These are phyloP conservation scores for Citrus reticulata DNA, from an alignment of 345 rosid genomes.

Conservation along the genomic window DNA sequence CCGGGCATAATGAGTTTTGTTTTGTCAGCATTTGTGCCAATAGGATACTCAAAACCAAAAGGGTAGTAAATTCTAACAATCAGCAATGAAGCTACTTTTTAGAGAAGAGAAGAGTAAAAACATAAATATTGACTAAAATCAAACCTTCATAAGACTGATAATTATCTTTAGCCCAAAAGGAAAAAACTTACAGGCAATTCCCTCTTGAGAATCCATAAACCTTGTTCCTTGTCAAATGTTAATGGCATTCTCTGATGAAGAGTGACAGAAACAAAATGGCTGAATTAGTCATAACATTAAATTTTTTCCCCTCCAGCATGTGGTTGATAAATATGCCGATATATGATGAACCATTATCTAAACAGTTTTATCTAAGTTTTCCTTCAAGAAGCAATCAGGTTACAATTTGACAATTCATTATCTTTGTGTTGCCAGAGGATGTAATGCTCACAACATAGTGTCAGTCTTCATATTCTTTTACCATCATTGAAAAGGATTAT, in stretches of 20 bases:
- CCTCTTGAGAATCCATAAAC: conserved; percentile 63
- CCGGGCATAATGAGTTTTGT: not conserved
- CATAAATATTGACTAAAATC: not conserved
- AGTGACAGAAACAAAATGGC: not conserved
- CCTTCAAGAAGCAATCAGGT: not conserved
- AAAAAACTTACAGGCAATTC: conserved; percentile 61
- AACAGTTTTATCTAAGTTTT: not conserved
- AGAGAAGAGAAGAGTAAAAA: not conserved
- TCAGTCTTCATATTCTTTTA: not conserved
- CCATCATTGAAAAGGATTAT: not conserved
- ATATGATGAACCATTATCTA: not conserved
- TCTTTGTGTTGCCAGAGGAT: not conserved
- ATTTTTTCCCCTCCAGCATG: not conserved
- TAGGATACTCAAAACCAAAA: not conserved
- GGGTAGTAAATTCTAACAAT: not conserved
- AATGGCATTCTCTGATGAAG: conserved; percentile 66
- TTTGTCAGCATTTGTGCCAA: not conserved
- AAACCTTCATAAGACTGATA: not conserved
- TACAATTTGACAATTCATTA: not conserved
- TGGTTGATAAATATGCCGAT: not conserved
- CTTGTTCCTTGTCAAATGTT: conserved; percentile 45
- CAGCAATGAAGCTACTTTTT: not conserved
- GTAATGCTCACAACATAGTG: not conserved
- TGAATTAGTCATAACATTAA: not conserved
- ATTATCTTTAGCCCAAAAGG: not conserved